A percentile compares a stretch with the other conserved stretches of the same genome.
Evolutionary conservation across 768 basidiomycete species (phyloP).

Genomic region (Lactarius quietus): DNA sequence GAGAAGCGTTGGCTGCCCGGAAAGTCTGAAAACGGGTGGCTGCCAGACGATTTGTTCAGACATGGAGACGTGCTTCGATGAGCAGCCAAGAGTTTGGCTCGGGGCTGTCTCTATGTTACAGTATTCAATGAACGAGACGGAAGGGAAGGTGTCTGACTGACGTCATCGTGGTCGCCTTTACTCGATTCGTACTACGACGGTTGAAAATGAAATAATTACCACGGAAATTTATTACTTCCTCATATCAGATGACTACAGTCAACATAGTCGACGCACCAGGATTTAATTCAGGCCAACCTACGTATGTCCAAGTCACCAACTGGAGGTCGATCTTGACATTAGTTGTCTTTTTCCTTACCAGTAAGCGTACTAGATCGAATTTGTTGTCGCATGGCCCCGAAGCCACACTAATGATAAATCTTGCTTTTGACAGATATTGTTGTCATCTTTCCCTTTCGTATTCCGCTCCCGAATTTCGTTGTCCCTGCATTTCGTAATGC

Average conservation of each 20-base stretch:
- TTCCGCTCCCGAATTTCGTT: slow-evolving; percentile 17
- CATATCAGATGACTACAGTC: neutral
- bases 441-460: slow-evolving; percentile 25
- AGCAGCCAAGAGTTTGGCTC: neutral
- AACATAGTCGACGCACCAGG: neutral
- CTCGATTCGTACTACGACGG: neutral
- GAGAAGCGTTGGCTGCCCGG: slow-evolving; percentile 11
- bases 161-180: neutral
- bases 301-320: neutral
- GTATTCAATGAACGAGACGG: too few relatives aligned
- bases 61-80: neutral
- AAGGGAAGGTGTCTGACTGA: neutral
- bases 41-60: slow-evolving; percentile 14
- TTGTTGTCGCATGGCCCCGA: neutral
- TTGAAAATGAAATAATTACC: neutral
- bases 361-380: neutral
- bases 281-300: neutral
- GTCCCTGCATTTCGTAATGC: neutral
- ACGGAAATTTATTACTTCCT: neutral
- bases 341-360: slow-evolving; percentile 17
- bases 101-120: too few relatives aligned
- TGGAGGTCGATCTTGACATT: slow-evolving; percentile 20
- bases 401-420: neutral
- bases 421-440: slow-evolving; percentile 14
- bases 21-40: slow-evolving; percentile 21